Evolutionary conservation across 306 rosid genomes (phyloP), one percentile per base, ranked within the genome.

Genomic region (Rosa persica): DNA sequence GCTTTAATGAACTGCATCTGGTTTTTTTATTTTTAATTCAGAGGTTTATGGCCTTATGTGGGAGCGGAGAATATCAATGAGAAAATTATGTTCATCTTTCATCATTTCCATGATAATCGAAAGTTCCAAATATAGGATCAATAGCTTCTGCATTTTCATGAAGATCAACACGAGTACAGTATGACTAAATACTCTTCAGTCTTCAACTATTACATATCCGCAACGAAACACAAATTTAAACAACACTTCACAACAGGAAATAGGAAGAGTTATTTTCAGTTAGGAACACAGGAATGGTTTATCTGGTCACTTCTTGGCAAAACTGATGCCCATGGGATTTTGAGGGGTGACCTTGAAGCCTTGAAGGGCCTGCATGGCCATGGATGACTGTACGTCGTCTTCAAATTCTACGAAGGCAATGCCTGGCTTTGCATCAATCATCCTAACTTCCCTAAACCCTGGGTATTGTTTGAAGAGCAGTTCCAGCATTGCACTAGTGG

Each of bases 391-490:
- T 76, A 88, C 86, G 5, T 96, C 99, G 9, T 96, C 97, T 82
- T 96, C 99, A 57, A 86, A 93, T 69, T 96, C 98, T 23, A 96
- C 96, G 79, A 96, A 96, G 12, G 98, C 99, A 7, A 96, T 96
- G 70, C 99, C 99, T 22, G 99, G 99, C 92, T 96, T 95, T 38
- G 98, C 97, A 69, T 96, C 98, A 20, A 96, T 96, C 89, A 93
- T 83, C 47, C 98, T 93, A 81, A 96, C 99, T 82, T 96, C 99
- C 85, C 89, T 96, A 79, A 96, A 96, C 78, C 99, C 99, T 0
- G 99, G 97, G 84, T 89, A 96, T 74, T 96, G 99, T 80, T 84
- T 90, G 83, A 96, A 96, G 77, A 96, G 98, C 87, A 93, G 69
- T 85, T 96, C 98, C 79, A 96, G 87, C 99, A 93, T 91, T 83